Percentiles rank a stretch among this genome's conserved stretches.
These are phyloP conservation scores for Kalanchoe fedtschenkoi DNA, from an alignment of 164 flowering plant species.

Conservation along the genomic window DNA sequence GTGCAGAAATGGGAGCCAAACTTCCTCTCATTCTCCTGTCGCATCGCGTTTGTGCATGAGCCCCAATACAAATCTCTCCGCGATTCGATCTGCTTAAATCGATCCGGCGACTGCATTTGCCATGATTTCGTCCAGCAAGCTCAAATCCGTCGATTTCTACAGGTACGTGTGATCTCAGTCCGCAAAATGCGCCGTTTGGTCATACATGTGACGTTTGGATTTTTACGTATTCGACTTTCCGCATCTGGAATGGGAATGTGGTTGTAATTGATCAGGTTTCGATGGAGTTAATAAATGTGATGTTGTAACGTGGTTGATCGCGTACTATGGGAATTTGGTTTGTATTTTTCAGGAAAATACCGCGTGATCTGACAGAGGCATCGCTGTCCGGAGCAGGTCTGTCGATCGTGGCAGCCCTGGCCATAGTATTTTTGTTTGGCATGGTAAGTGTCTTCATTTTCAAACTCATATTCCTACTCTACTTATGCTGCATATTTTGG, in stretches of 20 bases:
- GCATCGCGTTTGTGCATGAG: not conserved
- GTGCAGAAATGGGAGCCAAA: too few relatives aligned
- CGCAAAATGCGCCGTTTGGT: too few relatives aligned
- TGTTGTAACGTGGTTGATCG: not conserved
- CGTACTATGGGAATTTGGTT: too few relatives aligned
- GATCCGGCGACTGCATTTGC: not conserved
- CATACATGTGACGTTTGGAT: too few relatives aligned
- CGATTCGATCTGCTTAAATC: not conserved
- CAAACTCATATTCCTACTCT: too few relatives aligned
- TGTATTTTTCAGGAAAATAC: slow-evolving; percentile 64
- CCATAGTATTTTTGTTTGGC: slow-evolving; percentile 90
- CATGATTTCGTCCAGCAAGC: slow-evolving; percentile 3
- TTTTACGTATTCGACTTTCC: too few relatives aligned
- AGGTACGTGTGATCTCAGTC: too few relatives aligned
- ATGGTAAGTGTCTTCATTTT: slow-evolving; percentile 66
- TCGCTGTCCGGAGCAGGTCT: slow-evolving; percentile 96
- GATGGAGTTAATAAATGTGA: not conserved
- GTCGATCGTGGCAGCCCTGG: slow-evolving; percentile 80
- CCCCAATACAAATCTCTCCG: not conserved
- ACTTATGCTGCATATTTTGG: too few relatives aligned
- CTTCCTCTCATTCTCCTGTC: too few relatives aligned
- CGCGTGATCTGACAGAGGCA: slow-evolving; percentile 97
- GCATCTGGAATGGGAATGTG: too few relatives aligned
- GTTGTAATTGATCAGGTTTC: too few relatives aligned
- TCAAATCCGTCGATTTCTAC: slow-evolving; percentile 4